A percentile compares a stretch with the other conserved stretches of the same genome.
These are phyloP conservation scores for Brasenia schreberi DNA, from an alignment of 164 flowering plant species.

Conservation along the genomic window DNA sequence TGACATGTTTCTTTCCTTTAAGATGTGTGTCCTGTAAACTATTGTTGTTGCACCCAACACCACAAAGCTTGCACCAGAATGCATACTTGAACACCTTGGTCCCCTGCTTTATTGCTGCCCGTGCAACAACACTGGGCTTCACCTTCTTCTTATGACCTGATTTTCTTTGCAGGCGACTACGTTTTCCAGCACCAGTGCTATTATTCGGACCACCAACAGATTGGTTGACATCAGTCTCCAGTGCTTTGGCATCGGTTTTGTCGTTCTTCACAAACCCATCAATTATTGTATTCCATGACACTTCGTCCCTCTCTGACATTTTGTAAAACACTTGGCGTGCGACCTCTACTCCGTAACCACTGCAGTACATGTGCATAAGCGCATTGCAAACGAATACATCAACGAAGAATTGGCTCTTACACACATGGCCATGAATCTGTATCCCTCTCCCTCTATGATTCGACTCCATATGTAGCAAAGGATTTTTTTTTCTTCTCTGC, in stretches of 20 bases:
- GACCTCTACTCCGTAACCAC: too few relatives aligned
- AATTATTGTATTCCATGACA: too few relatives aligned
- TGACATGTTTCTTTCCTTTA: constrained; percentile 2
- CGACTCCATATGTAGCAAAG: too few relatives aligned
- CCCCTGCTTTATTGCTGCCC: background rate
- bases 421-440: too few relatives aligned
- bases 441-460: too few relatives aligned
- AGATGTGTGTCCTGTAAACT: background rate
- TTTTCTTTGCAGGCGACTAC: background rate
- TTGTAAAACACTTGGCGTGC: too few relatives aligned
- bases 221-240: background rate
- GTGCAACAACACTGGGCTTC: constrained; percentile 1
- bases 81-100: background rate
- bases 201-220: background rate
- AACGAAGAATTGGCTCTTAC: too few relatives aligned
- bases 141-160: constrained; percentile 1
- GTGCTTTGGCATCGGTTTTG: background rate
- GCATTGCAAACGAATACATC: too few relatives aligned
- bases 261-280: background rate
- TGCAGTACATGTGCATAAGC: too few relatives aligned
- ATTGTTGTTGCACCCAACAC: background rate
- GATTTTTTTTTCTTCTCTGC: too few relatives aligned
- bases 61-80: background rate
- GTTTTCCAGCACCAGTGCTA: background rate
- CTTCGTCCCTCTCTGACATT: too few relatives aligned